A percentile compares a stretch with the other conserved stretches of the same genome.
Evolutionary conservation across 495 filamentous ascomycete genomes (phyloP).

Genomic region (Aspergillus leporis): DNA sequence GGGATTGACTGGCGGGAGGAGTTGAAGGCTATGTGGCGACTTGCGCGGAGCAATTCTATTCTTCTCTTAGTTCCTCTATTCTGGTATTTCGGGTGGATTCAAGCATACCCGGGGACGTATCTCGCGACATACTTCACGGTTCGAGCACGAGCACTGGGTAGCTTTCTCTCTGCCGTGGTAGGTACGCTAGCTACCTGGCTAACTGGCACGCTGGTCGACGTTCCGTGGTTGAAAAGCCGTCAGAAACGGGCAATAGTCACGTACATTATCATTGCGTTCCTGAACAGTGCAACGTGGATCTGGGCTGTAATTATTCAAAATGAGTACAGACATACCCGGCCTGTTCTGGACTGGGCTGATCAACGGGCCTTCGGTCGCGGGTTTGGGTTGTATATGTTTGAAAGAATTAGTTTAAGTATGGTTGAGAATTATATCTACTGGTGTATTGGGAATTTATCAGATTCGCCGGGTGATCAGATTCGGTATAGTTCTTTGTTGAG

Average conservation of each 20-base stretch:
- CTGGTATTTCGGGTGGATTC: slow-evolving; percentile 53
- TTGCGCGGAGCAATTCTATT: slow-evolving; percentile 46
- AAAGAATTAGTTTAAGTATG: slow-evolving; percentile 37
- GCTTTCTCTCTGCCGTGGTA: slow-evolving; percentile 47
- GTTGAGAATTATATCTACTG: slow-evolving; percentile 50
- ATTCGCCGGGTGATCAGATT: slow-evolving; percentile 44
- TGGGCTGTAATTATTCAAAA: slow-evolving; percentile 29
- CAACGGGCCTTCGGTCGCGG: slow-evolving; percentile 41
- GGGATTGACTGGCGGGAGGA: slow-evolving; percentile 43
- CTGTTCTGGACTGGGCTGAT: slow-evolving; percentile 9
- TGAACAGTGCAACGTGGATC: slow-evolving; percentile 29
- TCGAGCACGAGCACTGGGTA: slow-evolving; percentile 49
- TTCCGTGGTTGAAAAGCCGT: slow-evolving; percentile 23
- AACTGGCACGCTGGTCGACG: slow-evolving; percentile 21
- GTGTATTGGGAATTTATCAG: slow-evolving; percentile 45
- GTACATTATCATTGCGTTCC: slow-evolving; percentile 20
- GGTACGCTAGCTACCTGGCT: slow-evolving; percentile 44
- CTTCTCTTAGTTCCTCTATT: slow-evolving; percentile 53
- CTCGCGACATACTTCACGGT: slow-evolving; percentile 60
- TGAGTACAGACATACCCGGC: slow-evolving; percentile 27
- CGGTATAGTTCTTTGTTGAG: slow-evolving; percentile 42
- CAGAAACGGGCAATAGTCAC: slow-evolving; percentile 21
- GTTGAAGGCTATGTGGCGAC: slow-evolving; percentile 31
- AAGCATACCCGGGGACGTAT: slow-evolving; percentile 55
- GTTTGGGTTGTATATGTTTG: slow-evolving; percentile 43